Evolutionary conservation across 345 rosid species (phyloP).

Genomic region (Populus euphratica): DNA sequence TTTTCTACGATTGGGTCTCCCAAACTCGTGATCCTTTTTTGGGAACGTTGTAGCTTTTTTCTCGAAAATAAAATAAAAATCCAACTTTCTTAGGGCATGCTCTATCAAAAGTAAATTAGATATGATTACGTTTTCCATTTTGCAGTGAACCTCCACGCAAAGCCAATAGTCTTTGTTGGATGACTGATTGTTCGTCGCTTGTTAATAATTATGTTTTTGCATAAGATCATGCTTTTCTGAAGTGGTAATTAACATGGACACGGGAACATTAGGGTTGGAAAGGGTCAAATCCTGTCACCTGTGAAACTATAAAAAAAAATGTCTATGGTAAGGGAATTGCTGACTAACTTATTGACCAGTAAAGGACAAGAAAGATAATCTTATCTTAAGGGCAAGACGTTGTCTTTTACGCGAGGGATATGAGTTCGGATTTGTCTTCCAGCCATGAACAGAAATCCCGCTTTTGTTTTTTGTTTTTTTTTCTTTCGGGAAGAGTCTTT

Average conservation of each 20-base stretch:
- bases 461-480: no score
- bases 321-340: not conserved
- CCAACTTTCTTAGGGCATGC: not conserved
- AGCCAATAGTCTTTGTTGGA: not conserved
- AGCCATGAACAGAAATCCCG: not conserved
- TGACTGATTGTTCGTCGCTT: not conserved
- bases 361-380: not conserved
- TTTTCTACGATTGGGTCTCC: not conserved
- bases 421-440: no score
- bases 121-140: not conserved
- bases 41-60: not conserved
- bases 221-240: not conserved
- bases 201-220: not conserved
- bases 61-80: no score
- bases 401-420: not conserved
- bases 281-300: not conserved
- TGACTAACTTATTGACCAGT: not conserved
- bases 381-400: not conserved
- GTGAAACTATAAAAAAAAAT: no score
- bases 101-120: not conserved
- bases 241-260: not conserved
- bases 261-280: not conserved
- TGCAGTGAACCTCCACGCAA: not conserved
- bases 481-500: constrained; percentile 12
- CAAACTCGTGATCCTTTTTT: not conserved